Base-by-base conservation (phyloP, 2,329 filamentous ascomycete genomes). In the Aspergillus alliaceus region DNA sequence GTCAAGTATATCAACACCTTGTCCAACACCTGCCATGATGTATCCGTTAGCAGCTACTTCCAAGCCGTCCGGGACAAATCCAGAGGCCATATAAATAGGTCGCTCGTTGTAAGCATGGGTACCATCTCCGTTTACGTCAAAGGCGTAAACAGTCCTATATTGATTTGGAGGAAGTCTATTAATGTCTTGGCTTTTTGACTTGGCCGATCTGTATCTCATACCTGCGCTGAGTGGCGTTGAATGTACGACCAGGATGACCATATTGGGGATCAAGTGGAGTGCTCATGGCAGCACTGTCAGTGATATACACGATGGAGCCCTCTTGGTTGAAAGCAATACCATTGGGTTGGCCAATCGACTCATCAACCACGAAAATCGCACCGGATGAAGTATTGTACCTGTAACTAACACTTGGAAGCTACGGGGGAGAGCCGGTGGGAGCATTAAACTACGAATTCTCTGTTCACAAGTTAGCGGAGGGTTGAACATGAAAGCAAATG, bases 321-420 rank as follows among this genome's bases (percentile, higher is more conserved):
- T 80, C 76, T 0, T 78, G 77, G 3, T 68, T 74, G 52, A 81
- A 74, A 22, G 76, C 77, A 7, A 81, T 72, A 6, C 79, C 78
- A 57, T 81, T 81, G 24, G 74, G 72, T 44, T 79, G 70, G n/a
- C 66, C 62, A 51, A 80, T 72, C 12, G 69, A 72, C 58, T 76
- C 73, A 2, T 78, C 77, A 15, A 80, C 71, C 3, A 78, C 72
- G 2, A 66, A 64, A 4, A 79, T 71, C 6, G 69, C 70, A 5
- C 77, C 77, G 0, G 78, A 79, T 2, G 51, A 53, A 1, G 76
- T 74, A 22, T 70, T 67, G 61, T 79, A 81, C 42, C 78, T 73
- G 64, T 80, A 82, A 8, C 64, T 69, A n/a, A 67, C 72, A 22
- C 59, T 35, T 18, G 60, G 66, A 44, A 72, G 64, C 50, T 69